Conservation (phyloP, 2,329 filamentous ascomycete species). For the Cryphonectria japonica region DNA sequence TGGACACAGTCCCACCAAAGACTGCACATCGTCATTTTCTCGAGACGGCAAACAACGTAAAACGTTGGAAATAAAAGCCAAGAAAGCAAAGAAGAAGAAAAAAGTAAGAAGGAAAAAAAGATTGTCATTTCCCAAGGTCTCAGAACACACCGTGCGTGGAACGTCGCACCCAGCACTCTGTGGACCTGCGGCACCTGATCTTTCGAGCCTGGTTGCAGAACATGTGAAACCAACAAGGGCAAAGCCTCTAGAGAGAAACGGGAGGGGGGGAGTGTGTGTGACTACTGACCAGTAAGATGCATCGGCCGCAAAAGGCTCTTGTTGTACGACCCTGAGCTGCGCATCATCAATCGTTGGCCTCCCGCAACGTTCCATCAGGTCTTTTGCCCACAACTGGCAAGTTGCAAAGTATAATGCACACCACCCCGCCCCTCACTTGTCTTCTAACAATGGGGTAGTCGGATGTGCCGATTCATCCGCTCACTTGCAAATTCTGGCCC, state of each 20-base stretch:
- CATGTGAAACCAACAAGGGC: slow-evolving; percentile 2
- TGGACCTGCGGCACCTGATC: background rate
- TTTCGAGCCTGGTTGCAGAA: background rate
- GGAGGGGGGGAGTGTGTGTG: too few species aligned
- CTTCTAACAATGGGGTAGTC: background rate
- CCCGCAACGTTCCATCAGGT: slow-evolving; percentile 8
- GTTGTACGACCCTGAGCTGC: background rate
- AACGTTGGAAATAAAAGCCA: background rate
- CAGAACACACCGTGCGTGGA: background rate
- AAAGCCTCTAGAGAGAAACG: background rate
- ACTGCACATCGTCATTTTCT: background rate
- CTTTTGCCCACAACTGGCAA: background rate
- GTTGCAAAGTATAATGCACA: background rate
- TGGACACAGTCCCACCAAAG: background rate
- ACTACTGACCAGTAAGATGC: background rate
- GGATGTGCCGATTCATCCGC: background rate
- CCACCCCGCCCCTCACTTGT: background rate
- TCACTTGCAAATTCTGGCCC: background rate
- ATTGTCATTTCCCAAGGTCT: background rate
- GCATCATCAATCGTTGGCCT: background rate
- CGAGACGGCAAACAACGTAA: background rate
- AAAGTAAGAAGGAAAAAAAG: background rate
- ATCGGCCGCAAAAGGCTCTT: background rate
- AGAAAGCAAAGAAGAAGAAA: background rate
- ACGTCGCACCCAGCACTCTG: background rate